Percentiles rank a stretch among this genome's conserved stretches.
Conservation (phyloP, 2,329 filamentous ascomycete genomes). For the Cadophora sp. region DNA sequence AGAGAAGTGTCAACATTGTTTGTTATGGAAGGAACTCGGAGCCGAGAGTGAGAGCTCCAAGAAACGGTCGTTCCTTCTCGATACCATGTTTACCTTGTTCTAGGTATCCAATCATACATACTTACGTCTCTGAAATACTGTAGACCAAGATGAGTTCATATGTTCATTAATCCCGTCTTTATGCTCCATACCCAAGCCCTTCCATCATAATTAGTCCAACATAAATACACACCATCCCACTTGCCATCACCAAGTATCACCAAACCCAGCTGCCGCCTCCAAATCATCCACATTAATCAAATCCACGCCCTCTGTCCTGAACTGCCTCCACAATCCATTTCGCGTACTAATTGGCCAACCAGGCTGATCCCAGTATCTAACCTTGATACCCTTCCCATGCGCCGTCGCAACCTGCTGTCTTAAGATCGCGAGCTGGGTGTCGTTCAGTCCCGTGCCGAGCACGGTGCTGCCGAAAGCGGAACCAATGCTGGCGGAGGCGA, state of each 20-base stretch:
- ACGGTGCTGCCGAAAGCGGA: constrained; percentile 55
- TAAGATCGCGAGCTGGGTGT: constrained; percentile 51
- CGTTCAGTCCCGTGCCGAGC: constrained; percentile 54
- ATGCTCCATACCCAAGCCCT: not conserved
- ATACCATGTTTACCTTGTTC: no score
- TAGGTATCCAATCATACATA: no score
- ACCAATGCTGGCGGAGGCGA: constrained; percentile 63
- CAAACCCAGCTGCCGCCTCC: constrained; percentile 38
- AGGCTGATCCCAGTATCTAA: constrained; percentile 66
- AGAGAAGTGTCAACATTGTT: not conserved
- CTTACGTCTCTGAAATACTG: not conserved
- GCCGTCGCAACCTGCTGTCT: constrained; percentile 53
- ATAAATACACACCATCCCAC: not conserved
- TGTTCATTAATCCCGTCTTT: constrained; percentile 5
- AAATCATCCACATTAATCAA: constrained; percentile 68
- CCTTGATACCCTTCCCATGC: constrained; percentile 56
- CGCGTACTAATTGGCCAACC: constrained; percentile 60
- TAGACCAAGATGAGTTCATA: not conserved
- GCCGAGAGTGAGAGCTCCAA: not conserved
- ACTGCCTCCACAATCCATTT: constrained; percentile 61
- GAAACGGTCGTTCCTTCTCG: not conserved
- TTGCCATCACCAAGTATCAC: constrained; percentile 31
- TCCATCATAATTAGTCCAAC: not conserved
- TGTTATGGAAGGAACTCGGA: no score
- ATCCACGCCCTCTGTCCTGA: constrained; percentile 62